Conservation (phyloP, 768 basidiomycete species). For the Gautieria morchelliformis region DNA sequence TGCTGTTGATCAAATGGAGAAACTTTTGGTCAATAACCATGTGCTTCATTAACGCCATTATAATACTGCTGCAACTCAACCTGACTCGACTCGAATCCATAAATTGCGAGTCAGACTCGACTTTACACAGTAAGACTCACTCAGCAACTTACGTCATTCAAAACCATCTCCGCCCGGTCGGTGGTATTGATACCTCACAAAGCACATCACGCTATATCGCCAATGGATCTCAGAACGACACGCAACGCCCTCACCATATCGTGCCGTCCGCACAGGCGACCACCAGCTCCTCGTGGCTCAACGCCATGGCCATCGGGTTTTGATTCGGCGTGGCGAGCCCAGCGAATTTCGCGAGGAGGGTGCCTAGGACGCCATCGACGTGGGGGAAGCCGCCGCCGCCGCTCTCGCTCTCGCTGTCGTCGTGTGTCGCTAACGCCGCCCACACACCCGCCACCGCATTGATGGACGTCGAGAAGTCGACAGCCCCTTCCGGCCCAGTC, state of each 20-base stretch:
- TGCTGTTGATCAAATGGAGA: no score
- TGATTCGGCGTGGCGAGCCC: constrained; percentile 83
- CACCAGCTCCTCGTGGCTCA: constrained; percentile 89
- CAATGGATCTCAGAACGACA: constrained; percentile 9
- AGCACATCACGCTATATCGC: constrained; percentile 45
- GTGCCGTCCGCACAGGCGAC: constrained; percentile 87
- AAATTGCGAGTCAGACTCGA: no score
- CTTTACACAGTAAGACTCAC: no score
- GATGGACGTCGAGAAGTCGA: constrained; percentile 58
- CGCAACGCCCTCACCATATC: constrained; percentile 42
- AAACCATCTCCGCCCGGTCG: no score
- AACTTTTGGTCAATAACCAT: no score
- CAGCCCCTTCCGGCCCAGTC: constrained; percentile 19
- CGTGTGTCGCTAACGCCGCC: constrained; percentile 45
- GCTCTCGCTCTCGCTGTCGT: not conserved
- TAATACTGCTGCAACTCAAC: no score
- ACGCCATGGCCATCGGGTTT: constrained; percentile 91
- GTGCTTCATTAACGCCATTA: no score
- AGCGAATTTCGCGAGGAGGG: no score
- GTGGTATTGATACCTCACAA: constrained; percentile 51
- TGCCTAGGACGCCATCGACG: constrained; percentile 51
- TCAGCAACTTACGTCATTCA: no score
- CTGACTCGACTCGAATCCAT: no score
- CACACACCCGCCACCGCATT: constrained; percentile 67
- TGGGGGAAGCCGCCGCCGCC: constrained; percentile 21